phyloP scores from a whole-genome alignment of 2,329 filamentous ascomycete species.

The Hirsutella minnesotensis region DNA sequence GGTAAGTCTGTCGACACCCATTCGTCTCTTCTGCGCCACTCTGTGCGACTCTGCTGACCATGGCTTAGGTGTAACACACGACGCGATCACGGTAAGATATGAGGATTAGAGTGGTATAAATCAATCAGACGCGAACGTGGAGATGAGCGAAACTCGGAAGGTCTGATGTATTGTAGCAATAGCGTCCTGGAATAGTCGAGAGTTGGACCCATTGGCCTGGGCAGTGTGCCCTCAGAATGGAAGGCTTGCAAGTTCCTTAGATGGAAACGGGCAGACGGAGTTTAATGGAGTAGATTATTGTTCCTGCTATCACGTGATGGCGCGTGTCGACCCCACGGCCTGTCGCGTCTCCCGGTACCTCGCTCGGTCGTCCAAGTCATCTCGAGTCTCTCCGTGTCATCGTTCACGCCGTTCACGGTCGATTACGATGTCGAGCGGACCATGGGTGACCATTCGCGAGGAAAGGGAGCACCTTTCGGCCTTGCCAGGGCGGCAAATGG shows the following conservation, averaged over 20 bases:
- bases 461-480: slow-evolving; percentile 9
- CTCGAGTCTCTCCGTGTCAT: neutral
- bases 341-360: neutral
- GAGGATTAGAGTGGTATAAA: slow-evolving; percentile 14
- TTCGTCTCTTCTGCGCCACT: neutral
- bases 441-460: slow-evolving; percentile 16
- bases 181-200: no score
- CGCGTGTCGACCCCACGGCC: neutral
- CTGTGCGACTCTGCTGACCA: neutral
- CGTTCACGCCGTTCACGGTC: neutral
- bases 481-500: slow-evolving; percentile 7
- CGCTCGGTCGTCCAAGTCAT: neutral
- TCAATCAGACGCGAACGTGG: no score
- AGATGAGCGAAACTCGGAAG: no score
- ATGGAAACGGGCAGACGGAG: no score
- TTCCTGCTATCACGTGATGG: neutral
- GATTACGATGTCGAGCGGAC: slow-evolving; percentile 13
- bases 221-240: no score
- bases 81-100: slow-evolving; percentile 23
- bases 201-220: no score
- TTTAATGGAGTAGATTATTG: no score
- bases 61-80: slow-evolving; percentile 21
- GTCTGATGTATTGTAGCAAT: no score
- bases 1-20: slow-evolving; percentile 12
- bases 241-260: no score